Evolutionary conservation across 1,139 yeast species (phyloP), one percentile per base, ranked within the genome.

Genomic region (Meyerozyma athensensis): DNA sequence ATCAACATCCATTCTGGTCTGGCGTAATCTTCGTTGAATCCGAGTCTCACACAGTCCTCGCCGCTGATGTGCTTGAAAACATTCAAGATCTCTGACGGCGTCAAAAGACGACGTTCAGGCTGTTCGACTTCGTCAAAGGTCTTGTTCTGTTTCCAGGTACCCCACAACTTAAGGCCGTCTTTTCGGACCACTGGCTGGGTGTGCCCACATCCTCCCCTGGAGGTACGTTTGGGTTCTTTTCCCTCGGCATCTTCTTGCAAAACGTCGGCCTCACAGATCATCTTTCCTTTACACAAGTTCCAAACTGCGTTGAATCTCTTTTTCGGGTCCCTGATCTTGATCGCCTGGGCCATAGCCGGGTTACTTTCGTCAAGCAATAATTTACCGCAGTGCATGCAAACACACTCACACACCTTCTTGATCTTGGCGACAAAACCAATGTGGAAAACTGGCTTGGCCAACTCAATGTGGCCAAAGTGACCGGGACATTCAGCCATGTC

Each of bases 401-500:
- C 92, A 63, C 94, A 85, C 62, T 94, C 98, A 62, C 96, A 85
- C 30, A 87, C 87, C 61, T 94, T 94, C 58, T 92, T 94, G 56
- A 94, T 90, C 59, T 87, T 90, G 39, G 95, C 80, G 53, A 92
- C 81, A 61, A 87, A 92, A 34, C 96, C 98, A 60, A 94, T 87
- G 63, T 94, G 98, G 64, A 94, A 92, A 22, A 94, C 98, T 8
- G 99, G 98, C 59, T 90, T 92, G 26, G 98, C 97, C 48, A 94
- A 74, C 59, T 94, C 98, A 44, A 94, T 94, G 59, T 94, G 98
- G 49, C 99, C 99, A 65, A 94, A 94, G 68, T 94, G 99, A 43
- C 99, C 99, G 1, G 97, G 97, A 65, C 99, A 94, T 59, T 92
- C 98, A 43, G 94, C 87, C 97, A 92, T 92, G 55, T 94, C 96